Conservation (phyloP, 1,284 basidiomycete species). For the Trametes hirsuta region DNA sequence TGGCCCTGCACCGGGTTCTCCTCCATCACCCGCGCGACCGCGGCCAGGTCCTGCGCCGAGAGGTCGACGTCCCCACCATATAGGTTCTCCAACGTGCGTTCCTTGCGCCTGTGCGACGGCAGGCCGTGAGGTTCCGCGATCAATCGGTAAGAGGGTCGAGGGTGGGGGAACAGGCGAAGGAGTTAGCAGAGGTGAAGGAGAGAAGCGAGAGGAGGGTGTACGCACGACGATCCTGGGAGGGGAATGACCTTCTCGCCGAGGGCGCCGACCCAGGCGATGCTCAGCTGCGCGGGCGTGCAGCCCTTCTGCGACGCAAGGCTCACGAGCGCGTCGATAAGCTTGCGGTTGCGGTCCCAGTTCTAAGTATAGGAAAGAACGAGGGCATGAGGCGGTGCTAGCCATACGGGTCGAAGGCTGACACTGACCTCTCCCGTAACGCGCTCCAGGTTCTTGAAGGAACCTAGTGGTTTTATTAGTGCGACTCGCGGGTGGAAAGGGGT, state of each 20-base stretch:
- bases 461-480: background rate
- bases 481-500: background rate
- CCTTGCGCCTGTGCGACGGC: slow-evolving; percentile 27
- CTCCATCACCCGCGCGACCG: slow-evolving; percentile 35
- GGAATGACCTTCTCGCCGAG: slow-evolving; percentile 53
- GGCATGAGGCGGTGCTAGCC: background rate
- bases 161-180: background rate
- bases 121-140: background rate
- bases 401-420: background rate
- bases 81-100: slow-evolving; percentile 51
- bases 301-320: slow-evolving; percentile 41
- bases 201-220: background rate
- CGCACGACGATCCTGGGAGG: slow-evolving; percentile 55
- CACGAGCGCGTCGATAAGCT: slow-evolving; percentile 5
- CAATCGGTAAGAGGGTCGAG: too few species aligned
- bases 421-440: slow-evolving; percentile 15
- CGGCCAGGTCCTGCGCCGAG: slow-evolving; percentile 40
- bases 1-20: slow-evolving; percentile 32
- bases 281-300: slow-evolving; percentile 54
- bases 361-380: background rate
- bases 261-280: slow-evolving; percentile 60
- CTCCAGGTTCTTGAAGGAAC: background rate
- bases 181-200: background rate
- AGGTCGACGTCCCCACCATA: slow-evolving; percentile 45
- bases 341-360: slow-evolving; percentile 8